These are phyloP conservation scores for Agroathelia rolfsii DNA, from an alignment of 1,284 basidiomycete genomes.

Conservation along the genomic window DNA sequence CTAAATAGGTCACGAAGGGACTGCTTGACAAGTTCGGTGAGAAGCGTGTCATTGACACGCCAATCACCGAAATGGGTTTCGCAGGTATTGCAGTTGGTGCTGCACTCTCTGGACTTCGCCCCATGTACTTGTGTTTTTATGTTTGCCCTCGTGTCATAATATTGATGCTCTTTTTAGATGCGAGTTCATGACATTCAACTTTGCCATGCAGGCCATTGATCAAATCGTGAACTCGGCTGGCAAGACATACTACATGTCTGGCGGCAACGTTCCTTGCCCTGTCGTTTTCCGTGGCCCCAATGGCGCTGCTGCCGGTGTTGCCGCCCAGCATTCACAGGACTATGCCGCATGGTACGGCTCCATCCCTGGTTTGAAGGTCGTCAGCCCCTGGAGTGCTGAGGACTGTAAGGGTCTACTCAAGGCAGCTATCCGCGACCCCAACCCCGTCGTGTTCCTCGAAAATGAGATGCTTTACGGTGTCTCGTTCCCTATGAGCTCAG, in stretches of 20 bases:
- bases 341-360: slow-evolving; percentile 94
- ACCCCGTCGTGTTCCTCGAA: slow-evolving; percentile 97
- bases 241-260: slow-evolving; percentile 99
- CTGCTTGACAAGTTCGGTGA: slow-evolving; percentile 99
- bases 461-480: slow-evolving; percentile 99
- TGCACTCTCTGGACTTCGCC: slow-evolving; percentile 88
- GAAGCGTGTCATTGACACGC: slow-evolving; percentile 95
- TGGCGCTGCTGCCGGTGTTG: slow-evolving; percentile 96
- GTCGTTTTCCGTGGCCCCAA: slow-evolving; percentile 99
- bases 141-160: slow-evolving; percentile 4
- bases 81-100: slow-evolving; percentile 94
- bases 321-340: slow-evolving; percentile 88
- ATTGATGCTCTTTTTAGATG: slow-evolving; percentile 43
- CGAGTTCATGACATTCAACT: slow-evolving; percentile 99
- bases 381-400: slow-evolving; percentile 95
- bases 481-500: slow-evolving; percentile 90
- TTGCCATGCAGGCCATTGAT: slow-evolving; percentile 96
- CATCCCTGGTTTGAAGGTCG: slow-evolving; percentile 94
- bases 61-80: slow-evolving; percentile 99
- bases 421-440: slow-evolving; percentile 96
- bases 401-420: slow-evolving; percentile 98
- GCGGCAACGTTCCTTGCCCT: slow-evolving; percentile 94
- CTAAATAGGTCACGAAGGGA: slow-evolving; percentile 83
- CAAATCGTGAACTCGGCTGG: slow-evolving; percentile 99
- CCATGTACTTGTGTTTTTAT: slow-evolving; percentile 48